Base-by-base conservation (phyloP, 2,329 filamentous ascomycete genomes). In the Claviceps sp. region DNA sequence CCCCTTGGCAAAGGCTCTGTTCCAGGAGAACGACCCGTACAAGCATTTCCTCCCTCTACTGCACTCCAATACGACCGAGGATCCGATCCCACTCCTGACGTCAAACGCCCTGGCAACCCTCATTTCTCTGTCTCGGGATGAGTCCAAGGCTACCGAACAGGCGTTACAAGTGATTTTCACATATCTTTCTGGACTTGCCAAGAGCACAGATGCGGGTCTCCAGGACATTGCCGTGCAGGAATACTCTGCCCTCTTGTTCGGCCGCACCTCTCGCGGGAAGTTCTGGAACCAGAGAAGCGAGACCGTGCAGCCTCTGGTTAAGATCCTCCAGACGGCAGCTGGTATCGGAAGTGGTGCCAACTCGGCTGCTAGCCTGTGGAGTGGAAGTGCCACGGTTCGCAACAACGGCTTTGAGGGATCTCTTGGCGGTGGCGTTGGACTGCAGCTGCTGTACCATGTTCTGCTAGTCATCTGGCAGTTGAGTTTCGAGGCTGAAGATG, bases 151-250 rank as follows among this genome's bases (percentile, higher is more conserved):
- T 51, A 86, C 89, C 52, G 77, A 87, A 54, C 79, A 86, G 57
- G 87, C 89, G 20, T 78, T 97, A 45, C 86, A 89, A 18, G 76
- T 88, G 61, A 77, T 97, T 48, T 87, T 93, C 68, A 84, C 79
- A 62, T 97, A 96, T 68, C 80, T 97, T 34, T 87, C 89, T 7
- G 82, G 82, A 50, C 75, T 97, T 52, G 83, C 87, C 54, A 89
- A 89, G 73, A 89, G 84, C 64, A 79, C 86, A 43, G 93, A 98
- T 69, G 85, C 87, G 52, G 89, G 89, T 41, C 77, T 95, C 52
- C 93, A 98, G 69, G 93, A 98, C 64, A 95, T 97, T 63, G 91
- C 89, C 26, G 89, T 97, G 13, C 87, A 93, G 63, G 82, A 91
- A 64, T 94, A 91, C 69, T 96, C 93, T 38, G 77, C 86, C 20